Conservation (phyloP, 306 rosid species). For the Gleditsia sinensis region DNA sequence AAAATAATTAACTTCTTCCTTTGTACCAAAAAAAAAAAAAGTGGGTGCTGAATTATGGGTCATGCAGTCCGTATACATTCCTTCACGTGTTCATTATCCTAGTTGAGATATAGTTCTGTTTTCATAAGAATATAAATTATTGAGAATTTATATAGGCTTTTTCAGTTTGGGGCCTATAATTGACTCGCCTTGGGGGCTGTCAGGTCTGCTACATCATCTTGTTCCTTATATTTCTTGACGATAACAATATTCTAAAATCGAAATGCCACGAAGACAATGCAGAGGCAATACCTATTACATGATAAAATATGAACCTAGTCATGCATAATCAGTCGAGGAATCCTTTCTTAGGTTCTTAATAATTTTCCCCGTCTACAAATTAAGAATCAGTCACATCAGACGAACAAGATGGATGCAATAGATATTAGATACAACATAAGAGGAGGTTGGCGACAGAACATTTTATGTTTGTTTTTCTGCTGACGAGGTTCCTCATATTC, state of each 20-base stretch:
- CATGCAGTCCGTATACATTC: neutral
- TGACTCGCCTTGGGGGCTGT: constrained; percentile 10
- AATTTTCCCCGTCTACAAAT: neutral
- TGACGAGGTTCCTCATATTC: neutral
- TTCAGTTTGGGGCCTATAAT: neutral
- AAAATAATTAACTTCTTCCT: neutral
- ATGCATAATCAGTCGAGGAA: neutral
- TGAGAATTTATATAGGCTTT: neutral
- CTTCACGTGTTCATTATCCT: neutral
- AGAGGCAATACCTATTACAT: constrained; percentile 4
- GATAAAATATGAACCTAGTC: constrained; percentile 1
- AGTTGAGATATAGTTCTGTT: neutral
- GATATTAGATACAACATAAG: neutral
- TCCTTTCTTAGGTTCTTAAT: neutral
- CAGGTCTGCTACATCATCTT: neutral
- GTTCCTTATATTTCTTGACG: neutral
- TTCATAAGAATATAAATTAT: no score
- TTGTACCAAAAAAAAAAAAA: no score
- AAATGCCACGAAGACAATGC: neutral
- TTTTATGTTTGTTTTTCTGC: neutral
- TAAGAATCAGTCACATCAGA: neutral
- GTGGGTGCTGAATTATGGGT: no score
- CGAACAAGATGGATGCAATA: neutral
- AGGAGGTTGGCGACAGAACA: neutral
- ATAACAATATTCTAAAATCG: neutral